Base-by-base conservation (phyloP, 2,329 filamentous ascomycete species). In the Tolypocladium ophioglossoides region DNA sequence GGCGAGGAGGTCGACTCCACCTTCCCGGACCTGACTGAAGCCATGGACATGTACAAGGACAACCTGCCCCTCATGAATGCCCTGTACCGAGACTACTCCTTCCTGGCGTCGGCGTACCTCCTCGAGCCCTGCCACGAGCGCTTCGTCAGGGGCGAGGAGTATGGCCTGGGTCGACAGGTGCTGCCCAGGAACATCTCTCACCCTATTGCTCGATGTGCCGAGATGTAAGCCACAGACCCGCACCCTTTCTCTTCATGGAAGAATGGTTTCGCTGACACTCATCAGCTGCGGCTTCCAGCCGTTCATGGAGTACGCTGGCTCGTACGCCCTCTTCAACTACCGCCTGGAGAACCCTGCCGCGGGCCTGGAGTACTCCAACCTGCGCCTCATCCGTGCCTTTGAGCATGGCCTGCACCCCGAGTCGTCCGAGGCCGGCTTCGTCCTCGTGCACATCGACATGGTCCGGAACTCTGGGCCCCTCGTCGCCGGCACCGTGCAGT, bases 381-480 rank as follows among this genome's bases (percentile, higher is more conserved):
- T 96, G 27, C 86, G 90, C 12, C 82, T 96, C 35, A 85, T 96
- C 65, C 88, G 92, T 38, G 92, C 90, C 27, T 97, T 96, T 63
- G 91, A 96, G 72, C 82, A 86, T 63, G 92, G 92, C 16, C 83
- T 96, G 10, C 88, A 96, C 68, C 88, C 88, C 0, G 79, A 79
- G 35, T 95, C 89, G 3, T 96, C 91, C 9, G 92, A 96, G 70
- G 92, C 92, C 1, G 92, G 92, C 51, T 96, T 97, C 68, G 90
- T 96, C n/a, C 80, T 96, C 14, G 91, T 94, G 5, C 92, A 96
- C 69, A 85, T 97, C 52, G 90, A 95, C 70, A 97, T 96, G 91
- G 92, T 96, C 51, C 85, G 85, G 66, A 84, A 95, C 70, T 91
- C 91, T 0, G 86, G 86, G 0, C 81, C 83, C 1, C 77, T 97